Percentiles rank a stretch among this genome's conserved stretches.
phyloP scores from a whole-genome alignment of 1,139 yeast species.

The Pichia sp. region DNA sequence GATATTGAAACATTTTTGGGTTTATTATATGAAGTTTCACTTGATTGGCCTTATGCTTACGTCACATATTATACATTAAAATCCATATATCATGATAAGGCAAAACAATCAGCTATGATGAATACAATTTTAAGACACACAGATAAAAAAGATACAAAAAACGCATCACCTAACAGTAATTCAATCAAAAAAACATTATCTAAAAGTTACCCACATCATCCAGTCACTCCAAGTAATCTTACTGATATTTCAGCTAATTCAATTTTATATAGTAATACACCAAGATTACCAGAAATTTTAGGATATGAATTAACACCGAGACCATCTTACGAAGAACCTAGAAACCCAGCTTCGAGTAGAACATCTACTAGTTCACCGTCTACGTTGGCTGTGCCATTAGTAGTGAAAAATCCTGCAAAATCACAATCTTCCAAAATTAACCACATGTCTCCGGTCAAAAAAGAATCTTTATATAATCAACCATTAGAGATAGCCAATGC shows the following conservation, averaged over 20 bases:
- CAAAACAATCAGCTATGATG: conserved; percentile 19
- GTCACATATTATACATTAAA: conserved; percentile 21
- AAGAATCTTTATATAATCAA: no score
- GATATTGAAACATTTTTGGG: conserved; percentile 21
- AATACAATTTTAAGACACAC: conserved; percentile 15
- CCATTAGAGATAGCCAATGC: no score
- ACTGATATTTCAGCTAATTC: neutral
- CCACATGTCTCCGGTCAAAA: no score
- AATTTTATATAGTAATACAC: neutral
- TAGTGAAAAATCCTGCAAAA: no score
- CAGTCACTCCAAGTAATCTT: neutral
- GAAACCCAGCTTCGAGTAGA: neutral
- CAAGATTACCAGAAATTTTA: neutral
- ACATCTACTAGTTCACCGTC: no score
- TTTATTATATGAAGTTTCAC: conserved; percentile 17
- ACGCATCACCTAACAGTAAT: neutral
- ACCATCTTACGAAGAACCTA: neutral
- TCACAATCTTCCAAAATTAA: no score
- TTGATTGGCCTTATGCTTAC: conserved; percentile 22
- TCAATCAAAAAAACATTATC: neutral
- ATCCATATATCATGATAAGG: conserved; percentile 21
- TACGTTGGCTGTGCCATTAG: no score
- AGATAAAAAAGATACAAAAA: neutral
- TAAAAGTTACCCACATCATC: neutral
- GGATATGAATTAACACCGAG: neutral